phyloP scores from a whole-genome alignment of 139 green algal genomes.

The Pseudopediastrum boryanum region DNA sequence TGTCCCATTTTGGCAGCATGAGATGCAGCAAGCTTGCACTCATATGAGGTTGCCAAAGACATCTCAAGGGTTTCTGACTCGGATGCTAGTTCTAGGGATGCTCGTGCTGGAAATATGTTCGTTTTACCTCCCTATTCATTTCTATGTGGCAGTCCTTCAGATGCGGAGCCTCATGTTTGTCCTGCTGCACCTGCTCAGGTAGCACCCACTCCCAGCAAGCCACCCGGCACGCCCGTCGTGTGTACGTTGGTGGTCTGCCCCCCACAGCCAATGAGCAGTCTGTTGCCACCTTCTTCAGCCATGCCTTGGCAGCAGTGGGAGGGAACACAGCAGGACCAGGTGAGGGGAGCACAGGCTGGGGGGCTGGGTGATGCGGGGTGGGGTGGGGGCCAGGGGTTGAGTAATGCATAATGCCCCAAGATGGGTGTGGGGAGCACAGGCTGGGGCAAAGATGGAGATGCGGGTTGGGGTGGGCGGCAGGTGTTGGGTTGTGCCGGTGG shows the following conservation, averaged over 20 bases:
- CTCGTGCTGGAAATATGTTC: neutral
- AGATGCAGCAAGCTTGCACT: too few relatives aligned
- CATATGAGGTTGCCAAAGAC: neutral
- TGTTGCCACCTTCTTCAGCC: conserved; percentile 91
- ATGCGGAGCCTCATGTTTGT: neutral
- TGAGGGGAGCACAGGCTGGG: too few relatives aligned
- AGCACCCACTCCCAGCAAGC: conserved; percentile 77
- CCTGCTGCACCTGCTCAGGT: conserved; percentile 16
- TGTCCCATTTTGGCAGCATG: too few relatives aligned
- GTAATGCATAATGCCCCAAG: too few relatives aligned
- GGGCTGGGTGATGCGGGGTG: too few relatives aligned
- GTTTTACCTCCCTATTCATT: neutral
- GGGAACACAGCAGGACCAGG: conserved; percentile 90
- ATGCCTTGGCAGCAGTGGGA: conserved; percentile 92
- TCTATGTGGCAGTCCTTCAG: neutral
- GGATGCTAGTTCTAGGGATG: neutral
- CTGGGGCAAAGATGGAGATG: too few relatives aligned
- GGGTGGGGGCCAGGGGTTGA: too few relatives aligned
- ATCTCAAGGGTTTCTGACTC: neutral
- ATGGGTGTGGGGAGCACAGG: too few relatives aligned
- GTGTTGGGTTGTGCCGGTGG: too few relatives aligned
- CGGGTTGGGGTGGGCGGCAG: too few relatives aligned
- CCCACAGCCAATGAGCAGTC: conserved; percentile 85
- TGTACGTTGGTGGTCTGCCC: conserved; percentile 97
- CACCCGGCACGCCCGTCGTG: conserved; percentile 89